A percentile compares a stretch with the other conserved stretches of the same genome.
These are phyloP conservation scores for Trichosporon faecale DNA, from an alignment of 1,284 basidiomycete genomes.

Conservation along the genomic window DNA sequence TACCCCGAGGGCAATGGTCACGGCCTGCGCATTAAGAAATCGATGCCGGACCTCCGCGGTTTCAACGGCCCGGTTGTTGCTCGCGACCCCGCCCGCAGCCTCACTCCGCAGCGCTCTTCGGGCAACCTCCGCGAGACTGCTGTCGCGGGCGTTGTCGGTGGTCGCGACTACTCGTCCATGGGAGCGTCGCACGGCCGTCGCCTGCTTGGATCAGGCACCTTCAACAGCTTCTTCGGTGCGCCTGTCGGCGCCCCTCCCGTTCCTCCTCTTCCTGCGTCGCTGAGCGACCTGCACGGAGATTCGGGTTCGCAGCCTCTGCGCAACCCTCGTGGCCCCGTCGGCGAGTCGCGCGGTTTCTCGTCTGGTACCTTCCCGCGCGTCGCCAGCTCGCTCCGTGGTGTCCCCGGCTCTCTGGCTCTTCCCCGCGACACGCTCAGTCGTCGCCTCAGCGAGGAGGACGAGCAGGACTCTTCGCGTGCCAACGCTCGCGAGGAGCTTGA, in stretches of 20 bases:
- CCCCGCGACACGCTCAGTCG: conserved; percentile 21
- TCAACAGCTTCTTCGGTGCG: conserved; percentile 34
- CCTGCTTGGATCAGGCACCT: conserved; percentile 34
- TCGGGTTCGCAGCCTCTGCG: conserved; percentile 33
- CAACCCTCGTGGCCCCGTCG: conserved; percentile 47
- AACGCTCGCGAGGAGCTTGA: conserved; percentile 26
- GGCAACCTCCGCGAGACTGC: conserved; percentile 88
- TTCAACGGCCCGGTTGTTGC: conserved; percentile 62
- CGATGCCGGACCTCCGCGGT: conserved; percentile 67
- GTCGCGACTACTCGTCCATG: conserved; percentile 44
- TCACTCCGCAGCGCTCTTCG: conserved; percentile 77
- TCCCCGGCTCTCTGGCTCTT: conserved; percentile 21
- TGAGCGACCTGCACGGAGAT: conserved; percentile 17
- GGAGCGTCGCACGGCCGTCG: conserved; percentile 34
- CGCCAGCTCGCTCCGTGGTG: conserved; percentile 25
- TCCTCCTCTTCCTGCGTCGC: conserved; percentile 33
- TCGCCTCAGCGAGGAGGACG: conserved; percentile 39
- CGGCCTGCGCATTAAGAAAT: conserved; percentile 83
- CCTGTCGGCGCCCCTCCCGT: conserved; percentile 40
- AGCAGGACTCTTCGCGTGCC: conserved; percentile 27
- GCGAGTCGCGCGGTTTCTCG: conserved; percentile 36
- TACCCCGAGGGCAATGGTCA: conserved; percentile 55
- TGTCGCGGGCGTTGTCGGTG: conserved; percentile 65
- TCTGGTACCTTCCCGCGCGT: conserved; percentile 18
- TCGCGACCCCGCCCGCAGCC: conserved; percentile 72